Evolutionary conservation across 345 rosid species (phyloP).

Genomic region (Pelargonium nanum): DNA sequence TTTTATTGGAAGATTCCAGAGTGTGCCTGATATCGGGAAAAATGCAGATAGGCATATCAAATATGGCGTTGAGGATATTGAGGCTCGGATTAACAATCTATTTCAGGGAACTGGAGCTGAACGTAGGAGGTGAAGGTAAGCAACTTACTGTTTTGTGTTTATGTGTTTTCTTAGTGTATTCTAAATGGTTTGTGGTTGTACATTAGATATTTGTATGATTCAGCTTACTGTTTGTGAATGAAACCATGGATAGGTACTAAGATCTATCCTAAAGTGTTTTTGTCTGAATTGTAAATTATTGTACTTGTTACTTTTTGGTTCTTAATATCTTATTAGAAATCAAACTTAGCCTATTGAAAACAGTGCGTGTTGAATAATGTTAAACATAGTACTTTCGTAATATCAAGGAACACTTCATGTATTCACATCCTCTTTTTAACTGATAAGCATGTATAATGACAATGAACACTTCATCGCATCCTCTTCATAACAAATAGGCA

Average conservation of each 20-base stretch:
- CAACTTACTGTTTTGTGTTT: conserved; percentile 6
- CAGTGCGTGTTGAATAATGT: neutral
- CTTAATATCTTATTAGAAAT: neutral
- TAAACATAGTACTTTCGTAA: neutral
- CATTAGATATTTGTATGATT: neutral
- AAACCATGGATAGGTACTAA: neutral
- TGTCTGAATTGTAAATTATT: neutral
- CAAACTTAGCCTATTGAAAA: neutral
- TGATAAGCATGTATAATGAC: neutral
- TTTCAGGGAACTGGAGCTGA: conserved; percentile 46
- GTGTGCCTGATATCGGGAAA: conserved; percentile 45
- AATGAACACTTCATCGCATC: neutral
- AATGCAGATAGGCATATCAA: conserved; percentile 31
- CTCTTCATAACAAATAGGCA: neutral
- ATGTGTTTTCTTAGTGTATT: no score
- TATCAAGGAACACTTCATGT: neutral
- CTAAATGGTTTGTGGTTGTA: neutral
- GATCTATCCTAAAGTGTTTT: neutral
- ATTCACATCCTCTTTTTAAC: neutral
- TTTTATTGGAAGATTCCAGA: conserved; percentile 47
- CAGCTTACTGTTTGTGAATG: neutral
- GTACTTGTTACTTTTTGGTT: no score
- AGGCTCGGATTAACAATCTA: conserved; percentile 39
- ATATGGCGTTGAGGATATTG: conserved; percentile 43
- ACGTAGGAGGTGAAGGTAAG: conserved; percentile 44